Base-by-base conservation (phyloP, 1,284 basidiomycete genomes). In the Rhodotorula sp. region DNA sequence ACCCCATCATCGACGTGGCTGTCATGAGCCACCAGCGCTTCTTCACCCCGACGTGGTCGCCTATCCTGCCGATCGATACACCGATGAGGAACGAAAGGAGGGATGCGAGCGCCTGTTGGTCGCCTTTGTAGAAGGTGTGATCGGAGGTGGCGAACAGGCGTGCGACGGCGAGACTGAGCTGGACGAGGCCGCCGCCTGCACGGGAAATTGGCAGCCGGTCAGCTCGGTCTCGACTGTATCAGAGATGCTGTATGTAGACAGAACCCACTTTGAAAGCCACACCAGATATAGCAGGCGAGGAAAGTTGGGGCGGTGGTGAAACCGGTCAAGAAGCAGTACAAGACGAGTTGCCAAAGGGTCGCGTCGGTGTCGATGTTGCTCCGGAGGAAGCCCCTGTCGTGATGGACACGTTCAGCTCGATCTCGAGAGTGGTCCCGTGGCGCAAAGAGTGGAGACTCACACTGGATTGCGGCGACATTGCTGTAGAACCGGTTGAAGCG, bases 311-410 rank as follows among this genome's bases (percentile, higher is more conserved):
- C 73, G 7, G 58, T 65, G 7, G 67, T 74, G 65, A 74, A 71
- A 0, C 91, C 92, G 0, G 91, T 93, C 87, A 93, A 89, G 82
- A 93, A 92, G 81, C 91, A 92, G 79, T 88, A 92, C 14, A 86
- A 87, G 8, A 88, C 85, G 62, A 92, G 84, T 14, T 89, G 89
- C 8, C 83, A 83, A 0, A 87, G 86, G 0, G 87, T 84, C 72
- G 84, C 81, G 29, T 84, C 82, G 1, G 86, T 84, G 79, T 93
- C 89, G 67, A 93, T 85, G 65, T 91, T 87, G 63, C 78, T 74
- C 75, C 82, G 79, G 58, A 86, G 73, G 68, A 74, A 74, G 31
- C 26, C 26, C 16, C 54, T 56, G 54, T 43, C 39, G 39, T 12
- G 12, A 43, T 43, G 39, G 12, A 43, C 8, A 12, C 39, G 39